Percentiles rank a stretch among this genome's conserved stretches.
phyloP scores from a whole-genome alignment of 2,329 filamentous ascomycete species.

The Phyllosticta citrichinensis region DNA sequence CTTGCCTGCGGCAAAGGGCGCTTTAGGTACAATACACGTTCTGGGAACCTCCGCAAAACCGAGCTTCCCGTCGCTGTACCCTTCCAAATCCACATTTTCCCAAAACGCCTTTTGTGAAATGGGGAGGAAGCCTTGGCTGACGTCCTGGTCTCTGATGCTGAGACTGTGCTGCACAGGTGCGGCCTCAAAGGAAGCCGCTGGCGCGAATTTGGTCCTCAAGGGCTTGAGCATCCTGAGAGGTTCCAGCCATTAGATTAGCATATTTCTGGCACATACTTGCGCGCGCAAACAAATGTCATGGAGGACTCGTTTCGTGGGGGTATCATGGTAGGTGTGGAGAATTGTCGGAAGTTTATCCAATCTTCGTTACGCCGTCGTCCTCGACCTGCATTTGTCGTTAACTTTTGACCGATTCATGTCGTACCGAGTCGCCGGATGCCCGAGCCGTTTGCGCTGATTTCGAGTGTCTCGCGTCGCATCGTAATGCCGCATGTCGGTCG shows the following conservation, averaged over 20 bases:
- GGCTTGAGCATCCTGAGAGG: neutral
- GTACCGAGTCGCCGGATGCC: neutral
- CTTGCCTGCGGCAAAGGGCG: slow-evolving; percentile 12
- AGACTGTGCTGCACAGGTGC: neutral
- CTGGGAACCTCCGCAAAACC: neutral
- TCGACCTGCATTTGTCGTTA: slow-evolving; percentile 22
- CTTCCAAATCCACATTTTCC: slow-evolving; percentile 5
- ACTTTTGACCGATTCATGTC: neutral
- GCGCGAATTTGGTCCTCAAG: slow-evolving; percentile 4
- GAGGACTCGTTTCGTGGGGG: neutral
- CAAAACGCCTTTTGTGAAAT: neutral
- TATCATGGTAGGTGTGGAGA: neutral
- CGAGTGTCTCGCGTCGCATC: neutral
- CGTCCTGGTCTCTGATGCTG: neutral
- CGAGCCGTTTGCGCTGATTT: neutral
- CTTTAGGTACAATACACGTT: slow-evolving; percentile 9
- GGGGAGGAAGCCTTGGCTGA: neutral
- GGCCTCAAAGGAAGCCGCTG: neutral
- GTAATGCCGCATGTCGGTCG: neutral
- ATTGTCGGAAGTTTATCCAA: slow-evolving; percentile 2
- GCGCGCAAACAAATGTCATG: slow-evolving; percentile 1
- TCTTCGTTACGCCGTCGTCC: slow-evolving; percentile 28
- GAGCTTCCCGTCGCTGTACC: neutral
- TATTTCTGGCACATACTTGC: neutral
- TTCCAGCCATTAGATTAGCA: neutral